Conservation (phyloP, 139 green algal genomes). For the Bryopsis sp. region DNA sequence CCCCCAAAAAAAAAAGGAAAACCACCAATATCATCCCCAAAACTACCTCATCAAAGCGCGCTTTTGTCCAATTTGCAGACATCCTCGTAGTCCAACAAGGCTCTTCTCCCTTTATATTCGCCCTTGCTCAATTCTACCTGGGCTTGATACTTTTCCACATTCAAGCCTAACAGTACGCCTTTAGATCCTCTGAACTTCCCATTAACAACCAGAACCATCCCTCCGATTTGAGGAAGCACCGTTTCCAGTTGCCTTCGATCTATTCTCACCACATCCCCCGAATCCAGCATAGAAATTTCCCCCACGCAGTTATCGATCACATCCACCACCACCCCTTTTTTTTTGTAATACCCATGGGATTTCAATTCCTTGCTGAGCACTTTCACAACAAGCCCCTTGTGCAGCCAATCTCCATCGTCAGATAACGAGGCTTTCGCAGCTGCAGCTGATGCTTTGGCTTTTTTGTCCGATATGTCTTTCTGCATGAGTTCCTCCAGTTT, state of each 20-base stretch:
- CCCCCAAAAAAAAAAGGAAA: too few species aligned
- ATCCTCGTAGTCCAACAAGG: slow-evolving; percentile 86
- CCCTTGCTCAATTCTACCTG: slow-evolving; percentile 44
- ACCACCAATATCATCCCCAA: too few species aligned
- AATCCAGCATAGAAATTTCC: slow-evolving; percentile 66
- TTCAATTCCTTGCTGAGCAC: slow-evolving; percentile 69
- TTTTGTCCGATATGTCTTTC: slow-evolving; percentile 28
- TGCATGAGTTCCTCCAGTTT: slow-evolving; percentile 76
- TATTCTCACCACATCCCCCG: slow-evolving; percentile 64
- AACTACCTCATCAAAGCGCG: too few species aligned
- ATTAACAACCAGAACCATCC: slow-evolving; percentile 65
- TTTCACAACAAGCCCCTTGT: slow-evolving; percentile 80
- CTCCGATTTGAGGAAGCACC: slow-evolving; percentile 57
- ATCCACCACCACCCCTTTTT: slow-evolving; percentile 72
- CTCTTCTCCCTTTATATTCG: slow-evolving; percentile 29
- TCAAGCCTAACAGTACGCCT: slow-evolving; percentile 45
- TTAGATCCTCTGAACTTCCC: slow-evolving; percentile 49
- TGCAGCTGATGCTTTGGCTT: too few species aligned
- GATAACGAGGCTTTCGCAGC: too few species aligned
- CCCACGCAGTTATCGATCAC: slow-evolving; percentile 68
- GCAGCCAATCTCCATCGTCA: too few species aligned
- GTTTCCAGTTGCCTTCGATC: slow-evolving; percentile 93
- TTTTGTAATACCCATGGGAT: slow-evolving; percentile 82
- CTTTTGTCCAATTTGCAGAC: slow-evolving; percentile 65
- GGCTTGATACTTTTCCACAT: slow-evolving; percentile 62